Conservation (phyloP, 352 stramenopile genomes). For the Elongisporangium undulatum region DNA sequence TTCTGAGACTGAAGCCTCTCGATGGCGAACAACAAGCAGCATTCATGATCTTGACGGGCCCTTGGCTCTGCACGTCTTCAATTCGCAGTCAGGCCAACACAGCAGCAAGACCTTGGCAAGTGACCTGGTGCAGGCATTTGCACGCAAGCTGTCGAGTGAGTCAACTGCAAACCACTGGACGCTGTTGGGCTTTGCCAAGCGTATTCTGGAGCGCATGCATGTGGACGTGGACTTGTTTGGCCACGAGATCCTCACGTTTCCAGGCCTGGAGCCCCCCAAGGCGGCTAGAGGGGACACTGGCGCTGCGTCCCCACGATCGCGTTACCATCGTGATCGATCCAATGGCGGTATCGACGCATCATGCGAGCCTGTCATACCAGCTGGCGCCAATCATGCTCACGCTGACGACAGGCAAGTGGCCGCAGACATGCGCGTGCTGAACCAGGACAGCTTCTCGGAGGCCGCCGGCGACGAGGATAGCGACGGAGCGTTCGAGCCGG, state of each 20-base stretch:
- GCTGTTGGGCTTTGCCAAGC: conserved; percentile 23
- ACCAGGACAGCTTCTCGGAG: conserved; percentile 8
- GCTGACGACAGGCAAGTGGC: conserved; percentile 2
- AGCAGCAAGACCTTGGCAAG: conserved; percentile 6
- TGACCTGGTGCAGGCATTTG: conserved; percentile 16
- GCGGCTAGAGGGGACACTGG: neutral
- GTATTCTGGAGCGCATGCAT: conserved; percentile 31
- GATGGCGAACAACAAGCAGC: conserved; percentile 4
- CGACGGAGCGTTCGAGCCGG: neutral
- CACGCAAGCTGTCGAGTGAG: conserved; percentile 17
- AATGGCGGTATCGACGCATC: neutral
- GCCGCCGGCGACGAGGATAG: conserved; percentile 6
- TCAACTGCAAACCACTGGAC: conserved; percentile 6
- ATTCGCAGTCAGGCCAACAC: conserved; percentile 28
- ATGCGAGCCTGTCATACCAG: neutral
- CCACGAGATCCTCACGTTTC: conserved; percentile 50
- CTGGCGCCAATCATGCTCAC: neutral
- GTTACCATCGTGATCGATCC: neutral
- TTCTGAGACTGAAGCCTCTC: conserved; percentile 1
- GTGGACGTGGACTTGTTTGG: conserved; percentile 57
- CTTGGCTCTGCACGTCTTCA: conserved; percentile 37
- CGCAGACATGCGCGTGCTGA: conserved; percentile 5
- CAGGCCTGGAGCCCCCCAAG: conserved; percentile 23
- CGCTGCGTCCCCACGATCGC: neutral
- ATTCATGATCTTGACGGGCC: conserved; percentile 18